These are phyloP conservation scores for Pichia terricola DNA, from an alignment of 1,139 yeast genomes.

Conservation along the genomic window DNA sequence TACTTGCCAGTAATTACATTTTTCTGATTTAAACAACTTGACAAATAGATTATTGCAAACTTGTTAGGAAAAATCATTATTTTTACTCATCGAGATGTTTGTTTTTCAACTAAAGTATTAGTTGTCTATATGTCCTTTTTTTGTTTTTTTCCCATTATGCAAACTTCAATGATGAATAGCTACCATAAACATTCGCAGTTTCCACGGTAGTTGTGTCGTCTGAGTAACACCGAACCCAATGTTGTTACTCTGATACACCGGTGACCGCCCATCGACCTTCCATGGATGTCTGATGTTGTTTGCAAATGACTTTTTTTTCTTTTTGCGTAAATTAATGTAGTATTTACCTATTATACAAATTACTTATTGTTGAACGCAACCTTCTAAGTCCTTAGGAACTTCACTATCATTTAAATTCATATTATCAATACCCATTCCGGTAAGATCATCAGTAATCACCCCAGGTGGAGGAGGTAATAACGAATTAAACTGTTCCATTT, in stretches of 20 bases:
- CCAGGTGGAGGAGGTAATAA: slow-evolving; percentile 86
- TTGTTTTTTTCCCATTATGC: neutral
- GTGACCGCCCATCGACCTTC: slow-evolving; percentile 69
- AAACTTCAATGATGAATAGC: slow-evolving; percentile 55
- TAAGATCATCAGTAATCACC: slow-evolving; percentile 29
- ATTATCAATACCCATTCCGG: neutral
- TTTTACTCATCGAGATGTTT: too few relatives aligned
- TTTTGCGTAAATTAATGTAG: neutral
- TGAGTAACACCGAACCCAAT: slow-evolving; percentile 49
- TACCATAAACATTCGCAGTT: slow-evolving; percentile 76
- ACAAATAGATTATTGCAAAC: too few relatives aligned
- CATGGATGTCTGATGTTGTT: slow-evolving; percentile 48
- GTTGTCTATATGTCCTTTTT: too few relatives aligned
- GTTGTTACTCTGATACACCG: slow-evolving; percentile 48
- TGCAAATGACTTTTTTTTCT: slow-evolving; percentile 1
- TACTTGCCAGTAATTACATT: slow-evolving; percentile 74
- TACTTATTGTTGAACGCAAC: slow-evolving; percentile 24
- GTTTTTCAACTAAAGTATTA: too few relatives aligned
- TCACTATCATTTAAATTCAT: slow-evolving; percentile 22
- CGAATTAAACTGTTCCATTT: slow-evolving; percentile 65
- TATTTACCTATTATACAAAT: neutral
- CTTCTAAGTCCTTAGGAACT: slow-evolving; percentile 24
- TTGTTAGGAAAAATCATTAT: too few relatives aligned
- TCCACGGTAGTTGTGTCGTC: slow-evolving; percentile 76
- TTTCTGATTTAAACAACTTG: neutral